Percentiles rank a stretch among this genome's conserved stretches.
Evolutionary conservation across 2,329 filamentous ascomycete genomes (phyloP).

Genomic region (Cladosporium sp.): DNA sequence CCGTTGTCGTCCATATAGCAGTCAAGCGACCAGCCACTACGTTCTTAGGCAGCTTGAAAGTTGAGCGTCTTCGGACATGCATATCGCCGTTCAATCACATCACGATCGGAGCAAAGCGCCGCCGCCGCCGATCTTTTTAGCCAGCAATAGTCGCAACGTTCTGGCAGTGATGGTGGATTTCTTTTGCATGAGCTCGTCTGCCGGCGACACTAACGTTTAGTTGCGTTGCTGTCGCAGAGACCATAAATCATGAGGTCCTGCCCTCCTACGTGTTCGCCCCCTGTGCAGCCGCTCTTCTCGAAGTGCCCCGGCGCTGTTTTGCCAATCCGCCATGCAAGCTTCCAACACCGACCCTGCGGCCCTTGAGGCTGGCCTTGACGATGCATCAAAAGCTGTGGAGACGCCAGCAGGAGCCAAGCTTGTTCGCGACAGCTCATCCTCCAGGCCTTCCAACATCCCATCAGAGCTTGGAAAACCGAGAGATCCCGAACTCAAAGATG

Average conservation of each 20-base stretch:
- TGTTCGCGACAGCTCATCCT: not conserved
- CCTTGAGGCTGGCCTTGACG: not conserved
- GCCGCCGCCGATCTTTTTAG: not conserved
- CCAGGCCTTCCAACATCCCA: not conserved
- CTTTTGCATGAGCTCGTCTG: not conserved
- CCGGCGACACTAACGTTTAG: not conserved
- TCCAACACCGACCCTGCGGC: not conserved
- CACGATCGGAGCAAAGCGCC: too few species aligned
- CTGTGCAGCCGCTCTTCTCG: not conserved
- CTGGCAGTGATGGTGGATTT: not conserved
- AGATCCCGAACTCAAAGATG: slow-evolving; percentile 2
- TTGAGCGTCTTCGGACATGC: too few species aligned
- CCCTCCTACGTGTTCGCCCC: not conserved
- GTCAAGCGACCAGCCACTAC: too few species aligned
- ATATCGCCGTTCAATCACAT: too few species aligned
- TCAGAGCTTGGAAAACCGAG: not conserved
- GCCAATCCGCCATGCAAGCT: not conserved
- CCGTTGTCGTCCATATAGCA: too few species aligned
- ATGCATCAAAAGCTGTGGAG: not conserved
- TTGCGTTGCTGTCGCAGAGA: not conserved
- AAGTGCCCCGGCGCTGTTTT: not conserved
- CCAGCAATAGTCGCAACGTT: slow-evolving; percentile 9
- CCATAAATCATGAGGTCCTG: not conserved
- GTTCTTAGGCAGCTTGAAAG: too few species aligned
- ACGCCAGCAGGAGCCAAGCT: not conserved